Evolutionary conservation across 345 rosid genomes (phyloP).

Genomic region (Salix suchowensis): DNA sequence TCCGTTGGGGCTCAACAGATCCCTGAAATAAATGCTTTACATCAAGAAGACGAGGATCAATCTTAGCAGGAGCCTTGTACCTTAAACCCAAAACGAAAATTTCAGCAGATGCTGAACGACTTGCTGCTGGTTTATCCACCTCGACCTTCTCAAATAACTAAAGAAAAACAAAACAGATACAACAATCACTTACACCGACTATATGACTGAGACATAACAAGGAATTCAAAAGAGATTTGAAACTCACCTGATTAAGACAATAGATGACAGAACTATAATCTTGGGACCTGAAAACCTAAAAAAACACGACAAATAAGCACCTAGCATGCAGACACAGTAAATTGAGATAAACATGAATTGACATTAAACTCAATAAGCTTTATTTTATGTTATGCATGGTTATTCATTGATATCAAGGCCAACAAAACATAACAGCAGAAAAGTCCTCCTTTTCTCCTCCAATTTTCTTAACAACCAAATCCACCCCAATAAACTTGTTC

Average conservation of each 20-base stretch:
- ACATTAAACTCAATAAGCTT: too few species aligned
- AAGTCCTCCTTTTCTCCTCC: not conserved
- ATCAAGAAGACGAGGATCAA: slow-evolving; percentile 88
- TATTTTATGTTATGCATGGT: not conserved
- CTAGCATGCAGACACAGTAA: not conserved
- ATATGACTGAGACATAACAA: not conserved
- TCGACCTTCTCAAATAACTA: slow-evolving; percentile 94
- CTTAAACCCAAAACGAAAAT: slow-evolving; percentile 75
- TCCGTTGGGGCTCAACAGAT: slow-evolving; percentile 51
- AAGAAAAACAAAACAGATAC: slow-evolving; percentile 1
- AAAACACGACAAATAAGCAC: not conserved
- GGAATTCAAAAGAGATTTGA: not conserved
- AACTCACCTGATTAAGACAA: slow-evolving; percentile 68
- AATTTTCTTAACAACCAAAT: not conserved
- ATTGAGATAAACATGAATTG: not conserved
- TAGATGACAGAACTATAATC: slow-evolving; percentile 75
- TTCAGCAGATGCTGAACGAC: slow-evolving; percentile 91
- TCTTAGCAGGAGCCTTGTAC: slow-evolving; percentile 87
- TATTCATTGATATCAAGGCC: not conserved
- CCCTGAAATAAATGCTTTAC: slow-evolving; percentile 71
- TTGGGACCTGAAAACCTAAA: slow-evolving; percentile 86
- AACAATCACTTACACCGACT: not conserved
- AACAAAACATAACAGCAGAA: not conserved
- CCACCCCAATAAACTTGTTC: too few species aligned
- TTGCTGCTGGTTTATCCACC: slow-evolving; percentile 89